These are phyloP conservation scores for Zarea fungicola DNA, from an alignment of 2,329 filamentous ascomycete genomes.

Conservation along the genomic window DNA sequence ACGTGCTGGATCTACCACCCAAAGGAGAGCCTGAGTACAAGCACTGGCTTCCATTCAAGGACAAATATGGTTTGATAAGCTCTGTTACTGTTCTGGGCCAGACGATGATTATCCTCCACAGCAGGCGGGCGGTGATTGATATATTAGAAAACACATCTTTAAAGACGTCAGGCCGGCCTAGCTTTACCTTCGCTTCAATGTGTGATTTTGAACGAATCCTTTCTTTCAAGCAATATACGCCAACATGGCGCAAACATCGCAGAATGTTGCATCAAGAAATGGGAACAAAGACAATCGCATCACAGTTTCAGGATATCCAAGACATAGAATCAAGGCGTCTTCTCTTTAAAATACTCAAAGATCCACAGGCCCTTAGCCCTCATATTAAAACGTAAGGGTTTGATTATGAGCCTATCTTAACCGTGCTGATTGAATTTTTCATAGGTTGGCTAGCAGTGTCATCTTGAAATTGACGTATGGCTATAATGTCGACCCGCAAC, in stretches of 20 bases:
- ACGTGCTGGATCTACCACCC: slow-evolving; percentile 41
- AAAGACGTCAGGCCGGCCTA: slow-evolving; percentile 25
- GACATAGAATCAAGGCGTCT: slow-evolving; percentile 12
- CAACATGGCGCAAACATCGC: slow-evolving; percentile 20
- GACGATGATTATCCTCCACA: slow-evolving; percentile 34
- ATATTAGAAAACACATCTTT: slow-evolving; percentile 29
- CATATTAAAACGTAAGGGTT: slow-evolving; percentile 14
- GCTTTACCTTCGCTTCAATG: slow-evolving; percentile 22
- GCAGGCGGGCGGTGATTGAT: slow-evolving; percentile 26
- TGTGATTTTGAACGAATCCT: slow-evolving; percentile 22
- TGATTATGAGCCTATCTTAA: neutral
- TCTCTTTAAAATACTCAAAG: slow-evolving; percentile 3
- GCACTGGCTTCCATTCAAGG: slow-evolving; percentile 33
- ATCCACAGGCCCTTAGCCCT: neutral
- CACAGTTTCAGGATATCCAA: neutral
- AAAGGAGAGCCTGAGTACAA: slow-evolving; percentile 25
- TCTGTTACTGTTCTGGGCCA: slow-evolving; percentile 33
- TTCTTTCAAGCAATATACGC: slow-evolving; percentile 19
- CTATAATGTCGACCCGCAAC: slow-evolving; percentile 26
- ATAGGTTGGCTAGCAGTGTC: slow-evolving; percentile 24
- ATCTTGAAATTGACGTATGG: slow-evolving; percentile 27
- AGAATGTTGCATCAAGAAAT: slow-evolving; percentile 23
- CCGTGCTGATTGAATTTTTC: neutral
- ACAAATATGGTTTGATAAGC: slow-evolving; percentile 28
- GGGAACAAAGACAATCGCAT: slow-evolving; percentile 21